Evolutionary conservation across 305 asterid species (phyloP), one percentile per base, ranked within the genome.

Genomic region (Euphrasia arctica): DNA sequence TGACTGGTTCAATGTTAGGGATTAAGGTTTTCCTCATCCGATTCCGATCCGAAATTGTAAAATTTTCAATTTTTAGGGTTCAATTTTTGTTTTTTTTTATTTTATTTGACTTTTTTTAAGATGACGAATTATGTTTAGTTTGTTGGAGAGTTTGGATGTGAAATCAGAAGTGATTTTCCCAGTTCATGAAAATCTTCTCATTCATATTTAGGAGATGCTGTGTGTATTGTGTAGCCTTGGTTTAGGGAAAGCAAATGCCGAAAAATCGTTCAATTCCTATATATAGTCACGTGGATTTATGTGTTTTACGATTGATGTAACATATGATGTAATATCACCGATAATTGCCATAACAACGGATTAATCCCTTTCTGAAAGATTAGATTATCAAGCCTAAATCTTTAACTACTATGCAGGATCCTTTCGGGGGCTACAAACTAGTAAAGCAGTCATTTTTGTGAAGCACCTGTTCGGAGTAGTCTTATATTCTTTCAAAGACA

Each of bases 31-130:
- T 60, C 73, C 45, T 62, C 60, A 15, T 28, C 5, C 54, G 69
- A 67, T 67, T 78, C 75, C 63, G 82, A 79, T 76, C 72, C 75
- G 15, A 7, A 72, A 64, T 49, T 59, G 58, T 65, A 25, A 54
- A 48, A 58, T 66, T 71, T 55, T 31, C 34, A 3, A 31, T 31
- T 31, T 31, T 31, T 18, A 31, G 34, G 34, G 34, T 31, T 31
- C 34, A 31, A 31, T 31, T 31, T 31, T 29, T 0, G 22, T 18
- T 45, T 43, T 43, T 43, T 2, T 6, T 63, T 18, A 18, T 18
- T 18, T 18, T 18, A 18, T 18, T 18, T 18, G 22, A 18, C 22
- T 18, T 18, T 18, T 18, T 18, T 18, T 18, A 18, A 18, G 22
- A 18, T 54, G 57, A 25, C 52, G 32, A 15, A 60, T 59, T 36